Conservation (phyloP, 2,329 filamentous ascomycete genomes). For the Monosporascus sp. region DNA sequence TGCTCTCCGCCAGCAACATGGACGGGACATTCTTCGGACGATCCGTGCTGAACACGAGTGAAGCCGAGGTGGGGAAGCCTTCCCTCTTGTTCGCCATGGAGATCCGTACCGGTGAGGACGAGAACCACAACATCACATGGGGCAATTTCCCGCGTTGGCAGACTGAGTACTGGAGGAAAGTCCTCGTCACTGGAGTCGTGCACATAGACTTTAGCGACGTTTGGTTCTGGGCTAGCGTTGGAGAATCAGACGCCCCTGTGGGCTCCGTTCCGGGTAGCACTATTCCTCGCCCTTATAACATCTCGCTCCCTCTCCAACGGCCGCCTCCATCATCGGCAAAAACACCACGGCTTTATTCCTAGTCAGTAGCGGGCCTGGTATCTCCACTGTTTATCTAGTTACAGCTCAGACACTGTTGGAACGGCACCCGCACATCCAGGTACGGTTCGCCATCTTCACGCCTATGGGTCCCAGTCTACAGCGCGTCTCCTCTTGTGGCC, state of each 20-base stretch:
- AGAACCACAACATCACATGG: conserved; percentile 10
- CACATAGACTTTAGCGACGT: conserved; percentile 20
- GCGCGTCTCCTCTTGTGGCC: too few species aligned
- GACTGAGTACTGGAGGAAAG: conserved; percentile 12
- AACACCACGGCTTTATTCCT: too few species aligned
- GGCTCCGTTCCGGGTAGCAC: not conserved
- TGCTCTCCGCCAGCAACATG: conserved; percentile 17
- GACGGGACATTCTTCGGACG: conserved; percentile 15
- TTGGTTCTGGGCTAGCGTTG: conserved; percentile 15
- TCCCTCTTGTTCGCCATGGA: conserved; percentile 15
- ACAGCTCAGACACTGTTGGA: too few species aligned
- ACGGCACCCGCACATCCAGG: too few species aligned
- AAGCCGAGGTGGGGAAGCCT: conserved; percentile 15
- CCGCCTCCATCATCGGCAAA: too few species aligned
- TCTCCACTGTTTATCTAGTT: too few species aligned
- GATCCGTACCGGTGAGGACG: conserved; percentile 6
- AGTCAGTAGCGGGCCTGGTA: too few species aligned
- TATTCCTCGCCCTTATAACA: too few species aligned
- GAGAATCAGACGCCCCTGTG: conserved; percentile 2
- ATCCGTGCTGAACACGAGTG: conserved; percentile 4
- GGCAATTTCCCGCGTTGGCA: conserved; percentile 13
- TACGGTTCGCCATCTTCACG: too few species aligned
- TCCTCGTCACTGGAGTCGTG: conserved; percentile 12
- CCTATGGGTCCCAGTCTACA: too few species aligned
- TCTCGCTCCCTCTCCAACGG: too few species aligned